Conservation (phyloP, 345 rosid genomes). For the Ailanthus altissimus region DNA sequence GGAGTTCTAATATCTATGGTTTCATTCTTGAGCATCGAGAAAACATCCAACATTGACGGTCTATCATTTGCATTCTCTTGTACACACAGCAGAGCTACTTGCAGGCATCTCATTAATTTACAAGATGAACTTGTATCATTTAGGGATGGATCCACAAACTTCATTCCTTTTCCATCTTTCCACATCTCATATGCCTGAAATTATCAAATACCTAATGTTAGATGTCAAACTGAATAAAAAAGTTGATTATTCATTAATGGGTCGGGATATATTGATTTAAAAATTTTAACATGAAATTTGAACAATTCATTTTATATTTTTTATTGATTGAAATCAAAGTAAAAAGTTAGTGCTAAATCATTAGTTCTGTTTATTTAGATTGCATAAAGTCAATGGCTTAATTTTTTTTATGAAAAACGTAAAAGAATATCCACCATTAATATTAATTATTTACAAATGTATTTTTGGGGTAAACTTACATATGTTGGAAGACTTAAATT, state of each 20-base stretch:
- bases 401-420: too few relatives aligned
- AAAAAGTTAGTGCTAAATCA: too few relatives aligned
- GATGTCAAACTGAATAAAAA: too few relatives aligned
- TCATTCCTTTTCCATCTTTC: background rate
- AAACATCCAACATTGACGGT: constrained; percentile 2
- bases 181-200: constrained; percentile 8
- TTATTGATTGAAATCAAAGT: too few relatives aligned
- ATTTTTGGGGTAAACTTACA: constrained; percentile 27
- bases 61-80: background rate
- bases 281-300: too few relatives aligned
- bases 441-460: too few relatives aligned
- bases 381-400: too few relatives aligned
- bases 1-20: background rate
- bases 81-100: constrained; percentile 13
- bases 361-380: too few relatives aligned
- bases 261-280: too few relatives aligned
- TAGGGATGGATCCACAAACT: background rate
- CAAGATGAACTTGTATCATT: background rate
- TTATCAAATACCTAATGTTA: background rate
- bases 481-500: constrained; percentile 35
- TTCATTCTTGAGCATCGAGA: background rate
- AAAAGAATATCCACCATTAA: too few relatives aligned
- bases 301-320: too few relatives aligned
- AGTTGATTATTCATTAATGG: too few relatives aligned
- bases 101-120: constrained; percentile 8